Evolutionary conservation across 148 eudicot species (phyloP), one percentile per base, ranked within the genome.

Genomic region (Rhododendron williamsianum): DNA sequence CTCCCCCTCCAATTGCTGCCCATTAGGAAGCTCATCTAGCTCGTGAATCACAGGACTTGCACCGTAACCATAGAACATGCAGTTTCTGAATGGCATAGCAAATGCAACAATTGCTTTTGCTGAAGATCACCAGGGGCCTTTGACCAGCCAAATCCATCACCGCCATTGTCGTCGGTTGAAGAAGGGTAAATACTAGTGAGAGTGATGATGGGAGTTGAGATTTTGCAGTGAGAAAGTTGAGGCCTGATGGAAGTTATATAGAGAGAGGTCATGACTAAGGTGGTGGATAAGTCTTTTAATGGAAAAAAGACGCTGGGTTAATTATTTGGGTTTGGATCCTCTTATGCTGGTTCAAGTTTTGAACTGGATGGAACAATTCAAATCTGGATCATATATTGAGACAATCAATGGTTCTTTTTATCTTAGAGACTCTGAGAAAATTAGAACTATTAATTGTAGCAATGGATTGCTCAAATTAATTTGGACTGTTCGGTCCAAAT

Each of bases 91-190:
- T 89, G 81, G 92, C 81, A 89, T 95, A 94, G 83, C 85, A 87
- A 81, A 95, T 92, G 90, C 95, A 91, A 78, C 98, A 95, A 60
- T 86, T 82, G 85, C 91, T 91, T 84, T 89, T 92, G 93, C 96
- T 92, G 91, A 95, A 95, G 84, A 95, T 91, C 80, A 93, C 98
- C 76, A 93, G 4, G 54, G 80, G 35, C 51, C 13, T 77, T 41
- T 11, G 48, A 43, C 51, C 30, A 27, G 19, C 51, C 51, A 77
- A 77, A 19, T 41, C 18, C 25, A 23, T 21, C 18, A 41, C 51
- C 0, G 30, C 25, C 30, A 23, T 21, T 23, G 3, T 19, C 10
- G 54, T 23, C 13, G 30, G 80, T 77, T 43, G 80, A 77, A 77
- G 52, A 77, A 77, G 27, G 30, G 8, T 77, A 43, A 38, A 0